A percentile compares a stretch with the other conserved stretches of the same genome.
These are phyloP conservation scores for Botryosphaeria agaves DNA, from an alignment of 2,329 filamentous ascomycete species.

Conservation along the genomic window DNA sequence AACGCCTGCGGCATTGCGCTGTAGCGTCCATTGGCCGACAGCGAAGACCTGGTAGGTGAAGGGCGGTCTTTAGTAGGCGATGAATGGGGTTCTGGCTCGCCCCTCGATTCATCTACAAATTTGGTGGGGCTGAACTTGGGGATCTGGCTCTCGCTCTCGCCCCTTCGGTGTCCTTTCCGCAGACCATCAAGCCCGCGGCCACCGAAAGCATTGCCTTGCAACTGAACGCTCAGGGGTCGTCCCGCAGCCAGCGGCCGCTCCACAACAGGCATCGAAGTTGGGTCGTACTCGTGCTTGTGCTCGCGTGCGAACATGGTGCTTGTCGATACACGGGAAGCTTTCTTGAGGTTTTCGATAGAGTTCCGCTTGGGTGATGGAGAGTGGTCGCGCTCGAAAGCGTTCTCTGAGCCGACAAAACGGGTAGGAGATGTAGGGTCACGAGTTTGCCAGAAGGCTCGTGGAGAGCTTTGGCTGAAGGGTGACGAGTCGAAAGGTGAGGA, in stretches of 20 bases:
- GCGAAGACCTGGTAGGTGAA: constrained; percentile 80
- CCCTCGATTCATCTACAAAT: constrained; percentile 7
- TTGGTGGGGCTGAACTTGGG: constrained; percentile 40
- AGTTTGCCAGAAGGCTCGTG: constrained; percentile 79
- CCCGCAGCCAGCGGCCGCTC: constrained; percentile 62
- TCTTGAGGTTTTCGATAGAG: constrained; percentile 90
- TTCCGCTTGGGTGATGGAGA: constrained; percentile 64
- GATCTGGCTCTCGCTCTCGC: constrained; percentile 43
- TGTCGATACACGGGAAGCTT: constrained; percentile 89
- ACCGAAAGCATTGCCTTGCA: constrained; percentile 55
- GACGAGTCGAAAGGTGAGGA: constrained; percentile 78
- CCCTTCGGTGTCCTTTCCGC: constrained; percentile 19
- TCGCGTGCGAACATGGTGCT: constrained; percentile 93
- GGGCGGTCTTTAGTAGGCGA: constrained; percentile 46
- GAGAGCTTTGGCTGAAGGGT: constrained; percentile 41
- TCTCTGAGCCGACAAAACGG: constrained; percentile 46
- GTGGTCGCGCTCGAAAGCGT: constrained; percentile 40
- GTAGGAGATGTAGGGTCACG: constrained; percentile 47
- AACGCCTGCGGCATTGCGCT: constrained; percentile 42
- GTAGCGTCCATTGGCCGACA: constrained; percentile 47
- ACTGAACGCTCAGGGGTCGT: constrained; percentile 35
- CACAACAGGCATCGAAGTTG: constrained; percentile 55
- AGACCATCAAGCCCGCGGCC: constrained; percentile 36
- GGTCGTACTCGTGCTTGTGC: constrained; percentile 84
- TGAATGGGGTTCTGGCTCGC: constrained; percentile 13